Percentiles rank a stretch among this genome's conserved stretches.
These are phyloP conservation scores for Daldinia decipiens DNA, from an alignment of 495 filamentous ascomycete species.

Conservation along the genomic window DNA sequence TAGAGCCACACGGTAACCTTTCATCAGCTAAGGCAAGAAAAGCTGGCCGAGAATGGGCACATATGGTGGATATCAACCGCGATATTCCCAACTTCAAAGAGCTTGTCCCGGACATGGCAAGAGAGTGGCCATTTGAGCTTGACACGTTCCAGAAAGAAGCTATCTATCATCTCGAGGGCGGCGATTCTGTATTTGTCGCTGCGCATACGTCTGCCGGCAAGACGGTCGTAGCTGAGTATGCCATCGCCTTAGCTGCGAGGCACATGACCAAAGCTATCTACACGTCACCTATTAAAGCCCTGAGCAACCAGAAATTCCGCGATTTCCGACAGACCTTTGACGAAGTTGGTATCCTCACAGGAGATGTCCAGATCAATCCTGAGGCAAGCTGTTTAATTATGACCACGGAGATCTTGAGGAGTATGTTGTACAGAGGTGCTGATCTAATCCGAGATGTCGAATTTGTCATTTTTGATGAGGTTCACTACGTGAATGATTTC, in stretches of 20 bases:
- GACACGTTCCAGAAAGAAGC: slow-evolving; percentile 99
- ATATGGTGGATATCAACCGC: slow-evolving; percentile 94
- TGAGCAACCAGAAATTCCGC: slow-evolving; percentile 98
- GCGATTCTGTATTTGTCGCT: slow-evolving; percentile 98
- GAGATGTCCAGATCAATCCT: slow-evolving; percentile 97
- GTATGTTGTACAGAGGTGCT: slow-evolving; percentile 97
- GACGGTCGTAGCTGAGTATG: slow-evolving; percentile 98
- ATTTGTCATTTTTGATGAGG: slow-evolving; percentile 98
- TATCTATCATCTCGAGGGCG: slow-evolving; percentile 94
- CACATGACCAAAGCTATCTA: slow-evolving; percentile 99
- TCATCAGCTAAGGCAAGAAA: slow-evolving; percentile 74
- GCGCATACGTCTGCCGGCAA: slow-evolving; percentile 98
- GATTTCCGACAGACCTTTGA: slow-evolving; percentile 91
- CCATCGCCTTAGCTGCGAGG: slow-evolving; percentile 91
- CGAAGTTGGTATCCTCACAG: slow-evolving; percentile 95
- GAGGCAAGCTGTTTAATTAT: slow-evolving; percentile 99
- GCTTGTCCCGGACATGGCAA: slow-evolving; percentile 94
- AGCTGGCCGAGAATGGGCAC: slow-evolving; percentile 90
- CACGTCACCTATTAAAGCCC: slow-evolving; percentile 97
- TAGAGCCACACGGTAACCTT: slow-evolving; percentile 85
- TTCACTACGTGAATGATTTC: slow-evolving; percentile 98
- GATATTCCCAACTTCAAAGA: slow-evolving; percentile 92
- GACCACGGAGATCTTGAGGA: slow-evolving; percentile 97
- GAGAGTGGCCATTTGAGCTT: slow-evolving; percentile 95
- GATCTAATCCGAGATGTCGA: slow-evolving; percentile 97